Base-by-base conservation (phyloP, 2,329 filamentous ascomycete species). In the Curvularia hawaiiensis region DNA sequence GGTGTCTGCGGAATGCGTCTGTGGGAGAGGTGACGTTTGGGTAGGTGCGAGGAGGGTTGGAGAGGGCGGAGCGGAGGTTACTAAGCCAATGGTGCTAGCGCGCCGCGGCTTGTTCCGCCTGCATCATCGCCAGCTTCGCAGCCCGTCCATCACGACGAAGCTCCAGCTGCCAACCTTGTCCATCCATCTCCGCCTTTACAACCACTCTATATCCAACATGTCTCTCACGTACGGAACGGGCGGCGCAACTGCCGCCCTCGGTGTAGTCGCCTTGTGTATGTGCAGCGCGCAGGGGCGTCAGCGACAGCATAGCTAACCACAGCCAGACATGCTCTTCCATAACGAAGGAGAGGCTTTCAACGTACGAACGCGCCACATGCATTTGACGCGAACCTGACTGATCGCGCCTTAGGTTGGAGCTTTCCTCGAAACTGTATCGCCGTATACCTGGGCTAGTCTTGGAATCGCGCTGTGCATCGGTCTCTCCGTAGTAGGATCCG, bases 301-400 rank as follows among this genome's bases (percentile, higher is more conserved):
- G 71, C 69, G 61, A 58, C 28, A 28, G 28, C 44, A 47, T 66
- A 60, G 69, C 74, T 77, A 68, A 77, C 51, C 40, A 47, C 53
- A 43, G 38, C 48, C 78, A 99, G 95, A 99, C 80, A 96, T 99
- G 92, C 91, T 99, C 77, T 97, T 99, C 77, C 96, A 95, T 74
- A 92, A 92, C 75, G 92, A 91, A 78, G 95, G 96, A 75, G 94
- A 99, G 84, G 84, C 89, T 59, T 99, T 99, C 82, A 96, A 99
- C 81, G 91, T 92, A 85, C 61, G 86, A 73, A 85, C 62, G 86
- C 74, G 44, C 39, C 11, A 30, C 54, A 24, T 16, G 28, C 30
- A 40, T 16, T 9, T 9, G 2, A 33, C 20, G 28, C 44, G 30
- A 20, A 28, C 41, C 20, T 16, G 40, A 39, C 64, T 68, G 49